Conservation (phyloP, 352 stramenopile species). For the Vaucheria bursata region DNA sequence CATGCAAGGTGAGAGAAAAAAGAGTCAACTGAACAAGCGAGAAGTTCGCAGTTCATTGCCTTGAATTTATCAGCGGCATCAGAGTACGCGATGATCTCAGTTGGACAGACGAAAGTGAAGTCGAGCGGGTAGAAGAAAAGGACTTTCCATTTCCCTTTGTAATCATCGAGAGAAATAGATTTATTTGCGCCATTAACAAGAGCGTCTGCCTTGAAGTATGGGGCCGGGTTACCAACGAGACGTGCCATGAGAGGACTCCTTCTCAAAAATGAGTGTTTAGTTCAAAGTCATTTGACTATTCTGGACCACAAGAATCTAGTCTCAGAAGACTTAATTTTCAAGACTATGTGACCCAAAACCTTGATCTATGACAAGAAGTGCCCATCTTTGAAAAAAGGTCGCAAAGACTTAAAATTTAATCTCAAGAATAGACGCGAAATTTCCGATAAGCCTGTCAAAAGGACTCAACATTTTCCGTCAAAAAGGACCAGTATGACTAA, state of each 20-base stretch:
- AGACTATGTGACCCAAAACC: too few relatives aligned
- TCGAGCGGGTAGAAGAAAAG: slow-evolving; percentile 83
- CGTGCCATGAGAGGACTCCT: too few relatives aligned
- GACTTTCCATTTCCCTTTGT: slow-evolving; percentile 75
- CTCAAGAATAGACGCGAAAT: too few relatives aligned
- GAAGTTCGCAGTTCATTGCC: slow-evolving; percentile 58
- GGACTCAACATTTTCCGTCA: background rate
- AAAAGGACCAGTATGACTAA: background rate
- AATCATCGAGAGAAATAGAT: slow-evolving; percentile 57
- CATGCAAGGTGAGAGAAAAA: slow-evolving; percentile 53
- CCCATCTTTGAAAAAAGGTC: too few relatives aligned
- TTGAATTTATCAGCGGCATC: slow-evolving; percentile 69
- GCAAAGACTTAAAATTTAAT: too few relatives aligned
- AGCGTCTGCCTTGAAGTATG: background rate
- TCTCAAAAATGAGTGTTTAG: too few relatives aligned
- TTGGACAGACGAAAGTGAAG: slow-evolving; percentile 74
- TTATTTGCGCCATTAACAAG: background rate
- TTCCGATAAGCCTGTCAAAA: too few relatives aligned
- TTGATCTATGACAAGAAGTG: too few relatives aligned
- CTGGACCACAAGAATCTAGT: too few relatives aligned
- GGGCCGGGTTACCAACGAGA: too few relatives aligned
- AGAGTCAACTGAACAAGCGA: slow-evolving; percentile 52
- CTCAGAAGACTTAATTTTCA: too few relatives aligned
- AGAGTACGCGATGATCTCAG: slow-evolving; percentile 76
- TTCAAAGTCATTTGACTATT: too few relatives aligned